Percentiles rank a stretch among this genome's conserved stretches.
phyloP scores from a whole-genome alignment of 345 rosid genomes.

The Durio zibethinus region DNA sequence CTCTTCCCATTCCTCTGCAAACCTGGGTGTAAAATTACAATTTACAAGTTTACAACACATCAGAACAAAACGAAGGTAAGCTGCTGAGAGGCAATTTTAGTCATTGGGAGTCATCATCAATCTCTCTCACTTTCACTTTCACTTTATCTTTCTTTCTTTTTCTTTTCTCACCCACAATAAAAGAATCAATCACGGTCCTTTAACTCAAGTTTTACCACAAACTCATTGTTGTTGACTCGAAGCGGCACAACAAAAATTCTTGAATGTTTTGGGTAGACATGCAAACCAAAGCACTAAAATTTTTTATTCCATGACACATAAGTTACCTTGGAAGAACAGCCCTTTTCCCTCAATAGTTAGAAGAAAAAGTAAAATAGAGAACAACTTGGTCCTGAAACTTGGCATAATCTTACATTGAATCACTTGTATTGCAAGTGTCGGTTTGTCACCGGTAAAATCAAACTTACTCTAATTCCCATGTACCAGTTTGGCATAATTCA shows the following conservation, averaged over 20 bases:
- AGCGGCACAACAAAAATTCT: neutral
- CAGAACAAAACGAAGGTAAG: neutral
- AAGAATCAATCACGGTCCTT: neutral
- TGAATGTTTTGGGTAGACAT: neutral
- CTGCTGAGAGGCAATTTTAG: slow-evolving; percentile 18
- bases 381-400: neutral
- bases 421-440: neutral
- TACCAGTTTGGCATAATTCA: neutral
- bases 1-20: slow-evolving; percentile 91
- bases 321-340: neutral
- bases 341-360: neutral
- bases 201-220: slow-evolving; percentile 3
- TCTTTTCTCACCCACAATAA: neutral
- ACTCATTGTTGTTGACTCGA: neutral
- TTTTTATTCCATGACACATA: neutral
- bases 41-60: neutral
- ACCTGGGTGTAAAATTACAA: slow-evolving; percentile 39
- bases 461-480: neutral
- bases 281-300: neutral
- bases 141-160: neutral
- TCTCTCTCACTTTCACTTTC: neutral
- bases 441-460: neutral
- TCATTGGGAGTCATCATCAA: slow-evolving; percentile 7
- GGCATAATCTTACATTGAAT: neutral
- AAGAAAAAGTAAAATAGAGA: neutral